A percentile compares a stretch with the other conserved stretches of the same genome.
Evolutionary conservation across 176 grass and related monocot species (phyloP).

Genomic region (Aegilops umbellulata): DNA sequence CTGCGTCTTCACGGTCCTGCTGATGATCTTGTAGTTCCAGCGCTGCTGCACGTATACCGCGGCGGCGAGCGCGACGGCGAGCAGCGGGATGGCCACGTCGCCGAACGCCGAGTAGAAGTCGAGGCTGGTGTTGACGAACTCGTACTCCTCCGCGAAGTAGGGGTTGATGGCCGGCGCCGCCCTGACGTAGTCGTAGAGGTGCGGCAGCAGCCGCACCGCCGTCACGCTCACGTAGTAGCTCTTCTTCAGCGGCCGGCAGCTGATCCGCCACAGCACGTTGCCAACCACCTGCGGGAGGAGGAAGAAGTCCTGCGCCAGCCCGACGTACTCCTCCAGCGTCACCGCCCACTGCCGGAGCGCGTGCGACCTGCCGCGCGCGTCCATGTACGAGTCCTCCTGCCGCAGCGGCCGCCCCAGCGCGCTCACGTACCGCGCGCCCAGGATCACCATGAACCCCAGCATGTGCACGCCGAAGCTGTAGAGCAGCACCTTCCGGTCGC

Average conservation of each 20-base stretch:
- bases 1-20: slow-evolving; percentile 61
- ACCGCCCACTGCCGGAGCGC: slow-evolving; percentile 78
- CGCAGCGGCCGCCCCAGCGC: slow-evolving; percentile 48
- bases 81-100: slow-evolving; percentile 77
- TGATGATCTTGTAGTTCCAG: slow-evolving; percentile 89
- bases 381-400: slow-evolving; percentile 52
- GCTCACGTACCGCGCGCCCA: slow-evolving; percentile 52
- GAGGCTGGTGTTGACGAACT: slow-evolving; percentile 85
- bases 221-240: slow-evolving; percentile 77
- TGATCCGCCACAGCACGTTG: slow-evolving; percentile 80
- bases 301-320: slow-evolving; percentile 77
- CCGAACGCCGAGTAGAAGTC: slow-evolving; percentile 89
- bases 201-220: slow-evolving; percentile 71
- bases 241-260: slow-evolving; percentile 72
- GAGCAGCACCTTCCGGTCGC: slow-evolving; percentile 62
- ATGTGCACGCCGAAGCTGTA: slow-evolving; percentile 48
- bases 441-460: slow-evolving; percentile 53
- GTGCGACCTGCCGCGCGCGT: slow-evolving; percentile 61
- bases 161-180: slow-evolving; percentile 80
- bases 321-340: slow-evolving; percentile 77
- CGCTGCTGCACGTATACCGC: slow-evolving; percentile 77
- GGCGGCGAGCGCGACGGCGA: slow-evolving; percentile 45
- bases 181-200: slow-evolving; percentile 80
- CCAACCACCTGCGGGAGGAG: slow-evolving; percentile 81
- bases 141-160: slow-evolving; percentile 83